Base-by-base conservation (phyloP, 2,329 filamentous ascomycete species). In the Phialemoniopsis sp. region DNA sequence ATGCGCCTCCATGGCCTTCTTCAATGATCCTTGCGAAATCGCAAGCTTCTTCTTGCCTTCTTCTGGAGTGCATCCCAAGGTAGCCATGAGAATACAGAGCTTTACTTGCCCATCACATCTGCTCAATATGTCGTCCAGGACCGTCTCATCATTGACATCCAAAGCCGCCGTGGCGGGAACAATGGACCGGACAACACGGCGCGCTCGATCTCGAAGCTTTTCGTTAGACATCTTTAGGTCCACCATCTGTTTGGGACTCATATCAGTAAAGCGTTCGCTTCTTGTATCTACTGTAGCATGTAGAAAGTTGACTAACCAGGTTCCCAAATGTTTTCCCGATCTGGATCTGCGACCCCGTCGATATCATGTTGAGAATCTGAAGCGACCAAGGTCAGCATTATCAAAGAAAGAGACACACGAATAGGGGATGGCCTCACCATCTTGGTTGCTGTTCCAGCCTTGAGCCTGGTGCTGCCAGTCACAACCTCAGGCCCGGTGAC, bases 381-480 rank as follows among this genome's bases (percentile, higher is more conserved):
- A 26, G 21, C 6, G 21, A 6, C 21, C 10, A 26, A 26, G 6
- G 21, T 26, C 10, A 26, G 21, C 21, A n/a, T n/a, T n/a, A n/a
- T 26, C 21, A 26, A 26, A 26, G 6, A 26, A 26, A 6, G 21
- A 26, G 6, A n/a, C 21, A 26, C 6, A 26, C 10, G 6, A 6
- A 6, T 26, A 26, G 21, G 6, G 10, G 10, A 6, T 26, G 21
- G 10, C 6, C 21, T 10, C 21, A 26, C 21, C 41, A 68, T 44
- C 45, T 70, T 70, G 0, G 67, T 68, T 2, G 62, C 65, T 0
- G 63, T 70, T 13, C 67, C 67, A 2, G 66, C 65, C 45, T 70
- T 70, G 41, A 70, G 53, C 21, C 67, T 52, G 2, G 67, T 70
- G 45, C 66, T 70, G 3, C 66, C 66, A n/a, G 65, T 66, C 4